Evolutionary conservation across 176 grass and related monocot genomes (phyloP).

Genomic region (Musa beccarii): DNA sequence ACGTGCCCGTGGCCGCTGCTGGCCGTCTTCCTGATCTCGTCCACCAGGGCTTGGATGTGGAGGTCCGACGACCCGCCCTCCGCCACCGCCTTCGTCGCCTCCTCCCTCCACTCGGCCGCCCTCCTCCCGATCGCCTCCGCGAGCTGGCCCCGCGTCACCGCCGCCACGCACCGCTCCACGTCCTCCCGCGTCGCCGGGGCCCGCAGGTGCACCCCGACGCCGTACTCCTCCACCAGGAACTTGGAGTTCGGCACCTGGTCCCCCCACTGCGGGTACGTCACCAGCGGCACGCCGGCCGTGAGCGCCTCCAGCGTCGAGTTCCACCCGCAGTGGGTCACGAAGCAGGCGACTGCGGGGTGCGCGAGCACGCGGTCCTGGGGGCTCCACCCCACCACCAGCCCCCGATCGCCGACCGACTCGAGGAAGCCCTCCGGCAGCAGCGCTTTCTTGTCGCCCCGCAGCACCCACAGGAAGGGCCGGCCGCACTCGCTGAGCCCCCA

Average conservation of each 20-base stretch:
- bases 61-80: conserved; percentile 54
- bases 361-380: conserved; percentile 61
- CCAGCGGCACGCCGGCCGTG: conserved; percentile 51
- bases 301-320: conserved; percentile 76
- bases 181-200: conserved; percentile 31
- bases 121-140: conserved; percentile 22
- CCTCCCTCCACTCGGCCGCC: conserved; percentile 40
- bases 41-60: conserved; percentile 48
- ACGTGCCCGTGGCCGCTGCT: neutral
- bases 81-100: conserved; percentile 26
- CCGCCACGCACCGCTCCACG: conserved; percentile 36
- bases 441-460: conserved; percentile 30
- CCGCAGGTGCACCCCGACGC: conserved; percentile 44
- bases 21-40: conserved; percentile 33
- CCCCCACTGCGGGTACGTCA: conserved; percentile 62
- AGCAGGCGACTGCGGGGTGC: conserved; percentile 48
- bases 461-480: conserved; percentile 69
- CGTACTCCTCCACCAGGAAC: conserved; percentile 49
- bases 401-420: conserved; percentile 22
- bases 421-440: conserved; percentile 42
- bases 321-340: conserved; percentile 88
- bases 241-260: conserved; percentile 70
- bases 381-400: conserved; percentile 65
- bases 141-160: conserved; percentile 22
- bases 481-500: conserved; percentile 33